These are phyloP conservation scores for Camelina sativa DNA, from an alignment of 345 rosid genomes.

Conservation along the genomic window DNA sequence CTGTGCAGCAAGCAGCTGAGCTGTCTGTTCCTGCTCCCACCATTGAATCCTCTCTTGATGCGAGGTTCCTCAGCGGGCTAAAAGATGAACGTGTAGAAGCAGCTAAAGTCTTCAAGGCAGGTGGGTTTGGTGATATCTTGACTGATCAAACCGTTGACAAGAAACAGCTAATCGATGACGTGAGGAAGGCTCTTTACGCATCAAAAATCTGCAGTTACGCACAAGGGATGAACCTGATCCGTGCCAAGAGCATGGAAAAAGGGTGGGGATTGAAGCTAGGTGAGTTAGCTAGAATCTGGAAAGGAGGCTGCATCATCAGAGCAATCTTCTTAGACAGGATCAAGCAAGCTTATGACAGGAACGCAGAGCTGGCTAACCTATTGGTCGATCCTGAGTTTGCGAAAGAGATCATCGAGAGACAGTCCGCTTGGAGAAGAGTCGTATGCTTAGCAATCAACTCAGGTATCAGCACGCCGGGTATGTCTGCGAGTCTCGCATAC, in stretches of 20 bases:
- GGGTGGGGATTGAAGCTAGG: constrained; percentile 91
- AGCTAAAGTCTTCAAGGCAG: constrained; percentile 76
- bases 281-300: constrained; percentile 98
- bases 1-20: constrained; percentile 98
- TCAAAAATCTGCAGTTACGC: constrained; percentile 97
- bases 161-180: constrained; percentile 77
- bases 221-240: constrained; percentile 96
- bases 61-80: constrained; percentile 88
- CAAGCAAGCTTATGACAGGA: constrained; percentile 95
- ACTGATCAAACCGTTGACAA: constrained; percentile 74
- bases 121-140: constrained; percentile 72
- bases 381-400: constrained; percentile 97
- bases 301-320: constrained; percentile 96
- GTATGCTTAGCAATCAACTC: constrained; percentile 86
- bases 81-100: constrained; percentile 93
- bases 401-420: constrained; percentile 86
- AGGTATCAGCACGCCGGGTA: constrained; percentile 91
- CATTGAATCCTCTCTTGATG: constrained; percentile 85
- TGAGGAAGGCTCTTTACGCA: constrained; percentile 90
- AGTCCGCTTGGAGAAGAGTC: constrained; percentile 95
- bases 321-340: constrained; percentile 93
- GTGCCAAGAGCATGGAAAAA: constrained; percentile 85
- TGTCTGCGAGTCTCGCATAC: constrained; percentile 96
- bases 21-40: constrained; percentile 95
- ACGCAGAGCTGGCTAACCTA: constrained; percentile 82